These are phyloP conservation scores for Backusella sp. DNA, from an alignment of 192 early-diverging fungal genomes.

Conservation along the genomic window DNA sequence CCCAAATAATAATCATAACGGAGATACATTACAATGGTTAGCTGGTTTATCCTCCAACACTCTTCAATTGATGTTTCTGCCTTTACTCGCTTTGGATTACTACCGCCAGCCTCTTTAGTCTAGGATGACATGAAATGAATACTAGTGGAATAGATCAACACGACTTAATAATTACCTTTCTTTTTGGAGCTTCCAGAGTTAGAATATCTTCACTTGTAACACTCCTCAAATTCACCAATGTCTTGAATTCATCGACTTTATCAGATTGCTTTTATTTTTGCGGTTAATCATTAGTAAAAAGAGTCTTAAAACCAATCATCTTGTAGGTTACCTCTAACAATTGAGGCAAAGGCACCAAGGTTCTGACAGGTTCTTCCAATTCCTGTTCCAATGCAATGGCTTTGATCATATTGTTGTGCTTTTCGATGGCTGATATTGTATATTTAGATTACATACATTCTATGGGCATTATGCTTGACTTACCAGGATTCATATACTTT, in stretches of 20 bases:
- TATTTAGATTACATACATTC: background rate
- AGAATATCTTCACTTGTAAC: background rate
- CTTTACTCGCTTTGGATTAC: background rate
- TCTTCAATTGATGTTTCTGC: background rate
- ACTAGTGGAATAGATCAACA: background rate
- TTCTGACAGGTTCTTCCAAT: background rate
- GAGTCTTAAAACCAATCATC: background rate
- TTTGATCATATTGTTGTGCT: background rate
- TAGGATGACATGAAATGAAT: background rate
- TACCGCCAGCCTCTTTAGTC: background rate
- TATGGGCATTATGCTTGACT: background rate
- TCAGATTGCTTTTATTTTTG: background rate
- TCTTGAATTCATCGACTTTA: background rate
- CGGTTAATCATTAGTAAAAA: background rate
- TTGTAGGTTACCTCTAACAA: background rate
- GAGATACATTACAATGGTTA: background rate
- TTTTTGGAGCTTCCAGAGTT: background rate
- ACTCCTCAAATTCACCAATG: background rate
- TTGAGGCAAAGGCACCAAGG: background rate
- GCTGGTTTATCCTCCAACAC: background rate
- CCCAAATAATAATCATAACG: background rate
- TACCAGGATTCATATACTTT: constrained; percentile 1
- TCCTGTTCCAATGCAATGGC: constrained; percentile 6
- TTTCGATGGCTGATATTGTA: background rate
- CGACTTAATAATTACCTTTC: background rate